A percentile compares a stretch with the other conserved stretches of the same genome.
These are phyloP conservation scores for Thelonectria blattea DNA, from an alignment of 2,329 filamentous ascomycete genomes.

Conservation along the genomic window DNA sequence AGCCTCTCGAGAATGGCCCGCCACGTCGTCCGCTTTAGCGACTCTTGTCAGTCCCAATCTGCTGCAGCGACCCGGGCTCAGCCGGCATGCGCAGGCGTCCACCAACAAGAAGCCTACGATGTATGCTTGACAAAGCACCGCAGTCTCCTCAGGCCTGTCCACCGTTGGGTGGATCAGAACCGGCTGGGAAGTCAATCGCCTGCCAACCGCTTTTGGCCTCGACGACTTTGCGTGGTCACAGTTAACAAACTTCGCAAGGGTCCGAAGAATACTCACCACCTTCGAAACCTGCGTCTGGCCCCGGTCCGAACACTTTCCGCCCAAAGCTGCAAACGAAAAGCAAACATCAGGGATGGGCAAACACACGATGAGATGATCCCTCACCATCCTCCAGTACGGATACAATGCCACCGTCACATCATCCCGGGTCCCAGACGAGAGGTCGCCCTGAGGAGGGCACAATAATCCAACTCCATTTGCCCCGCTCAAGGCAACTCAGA, in stretches of 20 bases:
- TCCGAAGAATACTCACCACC: conserved; percentile 1
- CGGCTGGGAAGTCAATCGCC: conserved; percentile 10
- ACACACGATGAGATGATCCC: neutral
- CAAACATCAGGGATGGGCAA: conserved; percentile 7
- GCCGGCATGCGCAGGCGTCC: conserved; percentile 5
- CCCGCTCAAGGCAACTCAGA: conserved; percentile 10
- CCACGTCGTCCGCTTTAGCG: conserved; percentile 29
- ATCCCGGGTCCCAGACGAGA: neutral
- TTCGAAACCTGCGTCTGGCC: conserved; percentile 1
- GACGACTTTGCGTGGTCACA: neutral
- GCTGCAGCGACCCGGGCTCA: conserved; percentile 9
- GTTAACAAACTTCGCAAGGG: conserved; percentile 6
- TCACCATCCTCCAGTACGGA: neutral
- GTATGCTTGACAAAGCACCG: conserved; percentile 1
- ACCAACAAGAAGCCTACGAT: neutral
- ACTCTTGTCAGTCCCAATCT: conserved; percentile 26
- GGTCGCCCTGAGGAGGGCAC: neutral
- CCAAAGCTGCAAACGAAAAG: conserved; percentile 4
- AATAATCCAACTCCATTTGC: neutral
- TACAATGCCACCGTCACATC: conserved; percentile 2
- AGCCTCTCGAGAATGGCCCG: conserved; percentile 22
- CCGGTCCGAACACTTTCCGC: neutral
- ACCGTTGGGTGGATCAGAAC: conserved; percentile 12
- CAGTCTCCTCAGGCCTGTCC: neutral
- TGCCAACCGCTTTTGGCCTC: conserved; percentile 4